Conservation (phyloP, 176 grass and related monocot species). For the Microstegium vimineum region DNA sequence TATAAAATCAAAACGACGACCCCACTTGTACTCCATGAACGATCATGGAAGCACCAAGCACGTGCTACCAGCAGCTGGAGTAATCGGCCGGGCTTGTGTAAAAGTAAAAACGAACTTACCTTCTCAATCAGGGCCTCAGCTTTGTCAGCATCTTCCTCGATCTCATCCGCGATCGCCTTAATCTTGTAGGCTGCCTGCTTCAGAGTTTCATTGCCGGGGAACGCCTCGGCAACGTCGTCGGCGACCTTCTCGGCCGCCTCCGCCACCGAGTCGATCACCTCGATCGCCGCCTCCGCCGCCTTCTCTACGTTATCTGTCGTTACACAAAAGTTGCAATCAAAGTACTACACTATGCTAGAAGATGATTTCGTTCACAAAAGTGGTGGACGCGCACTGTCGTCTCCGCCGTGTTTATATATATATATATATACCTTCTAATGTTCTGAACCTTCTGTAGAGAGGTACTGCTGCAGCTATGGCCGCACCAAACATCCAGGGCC, state of each 20-base stretch:
- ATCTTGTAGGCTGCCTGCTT: slow-evolving; percentile 41
- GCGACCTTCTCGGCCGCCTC: slow-evolving; percentile 51
- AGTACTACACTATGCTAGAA: not conserved
- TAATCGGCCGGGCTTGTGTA: not conserved
- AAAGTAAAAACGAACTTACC: slow-evolving; percentile 20
- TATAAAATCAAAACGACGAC: not conserved
- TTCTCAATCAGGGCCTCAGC: slow-evolving; percentile 45
- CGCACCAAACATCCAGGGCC: slow-evolving; percentile 34
- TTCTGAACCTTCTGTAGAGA: slow-evolving; percentile 35
- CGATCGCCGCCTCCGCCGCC: slow-evolving; percentile 27
- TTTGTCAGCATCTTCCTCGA: slow-evolving; percentile 51
- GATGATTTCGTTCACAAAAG: not conserved
- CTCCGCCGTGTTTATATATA: not conserved
- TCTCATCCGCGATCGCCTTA: slow-evolving; percentile 31
- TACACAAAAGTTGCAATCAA: not conserved
- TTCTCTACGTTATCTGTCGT: slow-evolving; percentile 47
- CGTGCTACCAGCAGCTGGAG: not conserved
- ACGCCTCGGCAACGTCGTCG: slow-evolving; percentile 30
- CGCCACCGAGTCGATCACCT: slow-evolving; percentile 51
- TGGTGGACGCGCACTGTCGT: not conserved
- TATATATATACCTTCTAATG: slow-evolving; percentile 54
- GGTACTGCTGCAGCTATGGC: slow-evolving; percentile 39
- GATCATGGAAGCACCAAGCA: not conserved
- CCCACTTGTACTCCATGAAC: not conserved
- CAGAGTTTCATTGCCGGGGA: slow-evolving; percentile 32